Base-by-base conservation (phyloP, 2,329 filamentous ascomycete genomes). In the Fusarium euwallaceae region DNA sequence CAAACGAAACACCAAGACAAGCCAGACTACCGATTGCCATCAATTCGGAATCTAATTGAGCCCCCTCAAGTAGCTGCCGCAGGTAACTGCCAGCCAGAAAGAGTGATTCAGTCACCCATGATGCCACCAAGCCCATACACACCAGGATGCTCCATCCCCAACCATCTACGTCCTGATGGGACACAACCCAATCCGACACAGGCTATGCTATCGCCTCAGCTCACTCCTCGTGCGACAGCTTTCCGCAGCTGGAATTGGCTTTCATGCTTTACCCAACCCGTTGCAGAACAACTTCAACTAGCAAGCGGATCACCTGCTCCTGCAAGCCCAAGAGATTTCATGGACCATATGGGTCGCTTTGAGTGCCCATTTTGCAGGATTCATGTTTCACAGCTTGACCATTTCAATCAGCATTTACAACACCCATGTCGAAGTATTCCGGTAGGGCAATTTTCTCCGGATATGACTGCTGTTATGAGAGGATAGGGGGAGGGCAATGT, bases 301-400 rank as follows among this genome's bases (percentile, higher is more conserved):
- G 11, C 37, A 48, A 7, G 37, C 64, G 22, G 37, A 34, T 37
- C 11, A 1, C 48, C 16, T 4, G 43, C 14, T 4, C n/a, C 9
- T 39, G 3, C 37, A 24, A 34, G 29, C 14, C 58, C 71, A 3
- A n/a, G 39, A 8, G 55, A 64, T 6, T 73, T 64, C 27, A 39
- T 74, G 22, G 71, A 71, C 9, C 27, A 39, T 2, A 7, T 43
- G 6, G 58, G 58, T 14, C 39, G n/a, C 22, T 64, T 74, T 4
- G 14, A 61, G 22, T 73, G 71, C 17, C 67, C 67, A 2, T 71
- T 71, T 27, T 73, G 71, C 36, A 37, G 36, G 16, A 24, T 43
- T 6, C n/a, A 27, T 11, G 61, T 60, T 4, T 9, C 10, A 1
- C 61, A 67, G 5, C 36, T 53, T 16, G 37, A 22, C 4, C 20